Conservation (phyloP, 1,284 basidiomycete species). For the Abortiporus biennis region DNA sequence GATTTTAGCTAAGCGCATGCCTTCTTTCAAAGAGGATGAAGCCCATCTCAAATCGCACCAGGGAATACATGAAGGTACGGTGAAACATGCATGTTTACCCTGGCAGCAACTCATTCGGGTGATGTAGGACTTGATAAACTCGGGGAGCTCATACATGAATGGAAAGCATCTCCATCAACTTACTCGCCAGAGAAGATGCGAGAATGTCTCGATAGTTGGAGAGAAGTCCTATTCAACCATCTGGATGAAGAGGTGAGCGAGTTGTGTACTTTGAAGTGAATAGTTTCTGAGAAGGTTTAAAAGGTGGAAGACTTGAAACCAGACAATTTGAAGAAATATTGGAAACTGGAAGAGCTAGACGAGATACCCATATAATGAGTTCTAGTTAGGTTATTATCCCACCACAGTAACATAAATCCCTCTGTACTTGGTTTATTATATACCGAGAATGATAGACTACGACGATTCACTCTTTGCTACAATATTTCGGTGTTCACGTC, state of each 20-base stretch:
- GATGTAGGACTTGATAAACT: constrained; percentile 49
- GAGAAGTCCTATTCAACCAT: constrained; percentile 60
- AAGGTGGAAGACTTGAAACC: constrained; percentile 51
- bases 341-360: constrained; percentile 55
- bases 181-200: constrained; percentile 56
- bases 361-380: constrained; percentile 34
- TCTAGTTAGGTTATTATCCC: no score
- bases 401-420: no score
- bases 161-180: constrained; percentile 37
- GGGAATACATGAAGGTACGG: constrained; percentile 58
- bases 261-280: not conserved
- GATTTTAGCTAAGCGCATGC: constrained; percentile 54
- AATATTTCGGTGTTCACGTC: no score
- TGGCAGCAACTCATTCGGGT: not conserved
- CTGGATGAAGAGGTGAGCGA: constrained; percentile 56
- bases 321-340: constrained; percentile 60
- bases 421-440: no score
- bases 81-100: not conserved
- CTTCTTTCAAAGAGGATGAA: constrained; percentile 46
- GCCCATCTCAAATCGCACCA: constrained; percentile 57
- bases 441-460: no score
- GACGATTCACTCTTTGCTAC: no score
- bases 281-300: not conserved
- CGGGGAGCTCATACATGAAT: constrained; percentile 38
- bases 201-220: constrained; percentile 54